Evolutionary conservation across 148 eudicot species (phyloP), one percentile per base, ranked within the genome.

Genomic region (Camellia lanceoleosa): DNA sequence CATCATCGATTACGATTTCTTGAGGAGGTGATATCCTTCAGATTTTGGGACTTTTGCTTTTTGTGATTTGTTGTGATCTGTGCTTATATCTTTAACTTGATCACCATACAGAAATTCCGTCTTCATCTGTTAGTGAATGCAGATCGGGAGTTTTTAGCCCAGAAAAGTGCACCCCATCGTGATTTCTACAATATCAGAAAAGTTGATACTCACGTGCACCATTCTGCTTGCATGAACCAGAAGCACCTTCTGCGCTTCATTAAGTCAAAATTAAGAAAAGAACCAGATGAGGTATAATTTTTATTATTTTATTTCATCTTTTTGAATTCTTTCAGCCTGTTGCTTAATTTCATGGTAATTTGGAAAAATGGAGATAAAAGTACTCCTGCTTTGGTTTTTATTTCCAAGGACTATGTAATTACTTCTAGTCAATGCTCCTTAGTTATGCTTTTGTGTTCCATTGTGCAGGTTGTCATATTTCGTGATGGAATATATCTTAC

Each of bases 221-320:
- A 90, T 88, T 92, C 97, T 83, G 97, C 97, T 62, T 92, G 97
- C 89, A 92, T 92, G 97, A 90, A 92, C 84, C 97, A 92, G 79
- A 92, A 92, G 78, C 97, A 92, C 82, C 97, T 92, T 88, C 86
- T 92, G 71, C 92, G 92, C 49, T 92, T 92, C 78, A 90, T 92
- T 71, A 92, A 92, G 82, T 88, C 97, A 71, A 92, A 92, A 84
- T 77, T 92, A 75, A 84, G 86, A 79, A 85, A 89, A 80, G 97
- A 92, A 82, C 97, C 97, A 72, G 97, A 92, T 74, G 97, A 92
- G 97, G 97, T 92, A 83, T 43, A 72, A 52, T 46, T 3, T 47
- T 5, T 71, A 16, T 42, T 55, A 43, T 59, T 58, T 46, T 44
- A 58, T 46, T 30, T 65, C 44, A 30, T 64, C 51, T 44, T 5